Conservation (phyloP, 2,329 filamentous ascomycete genomes). For the Nothomitra cinnamomea region DNA sequence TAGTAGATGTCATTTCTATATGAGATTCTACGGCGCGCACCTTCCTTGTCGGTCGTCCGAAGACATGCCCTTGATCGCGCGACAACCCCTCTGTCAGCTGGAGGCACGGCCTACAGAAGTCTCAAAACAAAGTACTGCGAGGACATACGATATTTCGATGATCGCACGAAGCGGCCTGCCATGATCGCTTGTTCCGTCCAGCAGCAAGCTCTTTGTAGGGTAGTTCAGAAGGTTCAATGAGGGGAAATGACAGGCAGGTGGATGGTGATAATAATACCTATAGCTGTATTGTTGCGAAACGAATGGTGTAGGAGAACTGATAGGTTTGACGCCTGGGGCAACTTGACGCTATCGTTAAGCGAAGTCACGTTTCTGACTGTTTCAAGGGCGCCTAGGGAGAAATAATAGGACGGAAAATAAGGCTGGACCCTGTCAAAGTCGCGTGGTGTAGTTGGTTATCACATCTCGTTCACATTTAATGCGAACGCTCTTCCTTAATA, state of each 20-base stretch:
- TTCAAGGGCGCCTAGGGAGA: not conserved
- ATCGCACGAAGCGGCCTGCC: slow-evolving; percentile 56
- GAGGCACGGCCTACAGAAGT: slow-evolving; percentile 7
- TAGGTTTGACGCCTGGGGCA: not conserved
- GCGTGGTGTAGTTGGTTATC: not conserved
- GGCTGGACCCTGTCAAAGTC: not conserved
- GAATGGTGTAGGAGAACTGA: not conserved
- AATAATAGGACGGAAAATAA: not conserved
- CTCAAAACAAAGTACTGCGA: slow-evolving; percentile 12
- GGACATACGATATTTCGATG: slow-evolving; percentile 54
- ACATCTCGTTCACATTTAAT: not conserved
- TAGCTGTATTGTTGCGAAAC: not conserved
- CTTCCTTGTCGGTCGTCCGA: slow-evolving; percentile 87
- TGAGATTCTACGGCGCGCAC: slow-evolving; percentile 20
- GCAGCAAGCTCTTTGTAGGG: not conserved
- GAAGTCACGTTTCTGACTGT: too few species aligned
- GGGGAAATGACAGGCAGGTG: not conserved
- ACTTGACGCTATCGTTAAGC: not conserved
- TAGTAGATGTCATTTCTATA: not conserved
- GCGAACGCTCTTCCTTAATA: not conserved
- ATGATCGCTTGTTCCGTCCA: slow-evolving; percentile 24
- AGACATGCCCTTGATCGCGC: slow-evolving; percentile 66
- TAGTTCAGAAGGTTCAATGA: not conserved
- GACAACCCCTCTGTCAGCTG: slow-evolving; percentile 16
- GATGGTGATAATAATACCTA: not conserved